These are phyloP conservation scores for Gliomastix tumulicola DNA, from an alignment of 2,329 filamentous ascomycete species.

Conservation along the genomic window DNA sequence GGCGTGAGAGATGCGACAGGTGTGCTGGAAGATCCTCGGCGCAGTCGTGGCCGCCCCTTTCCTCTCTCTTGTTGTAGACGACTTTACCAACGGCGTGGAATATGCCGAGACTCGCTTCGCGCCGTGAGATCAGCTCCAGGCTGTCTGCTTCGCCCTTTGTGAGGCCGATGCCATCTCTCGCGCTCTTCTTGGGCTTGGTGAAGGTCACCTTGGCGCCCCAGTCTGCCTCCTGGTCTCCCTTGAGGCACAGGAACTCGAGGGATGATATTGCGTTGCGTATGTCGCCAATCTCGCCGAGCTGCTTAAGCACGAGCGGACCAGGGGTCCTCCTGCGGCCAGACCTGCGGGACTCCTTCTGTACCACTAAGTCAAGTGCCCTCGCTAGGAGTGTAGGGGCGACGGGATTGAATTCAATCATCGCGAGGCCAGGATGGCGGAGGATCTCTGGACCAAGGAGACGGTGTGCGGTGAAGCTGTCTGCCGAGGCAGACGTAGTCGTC, in stretches of 20 bases:
- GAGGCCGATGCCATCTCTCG: slow-evolving; percentile 49
- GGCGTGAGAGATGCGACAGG: slow-evolving; percentile 49
- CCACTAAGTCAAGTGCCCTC: slow-evolving; percentile 75
- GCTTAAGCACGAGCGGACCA: slow-evolving; percentile 70
- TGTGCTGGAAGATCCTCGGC: slow-evolving; percentile 53
- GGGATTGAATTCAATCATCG: slow-evolving; percentile 84
- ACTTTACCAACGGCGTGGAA: slow-evolving; percentile 96
- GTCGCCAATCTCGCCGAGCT: slow-evolving; percentile 80
- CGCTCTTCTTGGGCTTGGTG: slow-evolving; percentile 57
- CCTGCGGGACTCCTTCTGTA: slow-evolving; percentile 77
- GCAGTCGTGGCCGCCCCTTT: slow-evolving; percentile 33
- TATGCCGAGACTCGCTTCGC: slow-evolving; percentile 85
- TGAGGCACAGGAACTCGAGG: slow-evolving; percentile 84
- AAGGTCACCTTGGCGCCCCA: slow-evolving; percentile 71
- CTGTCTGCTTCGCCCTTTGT: slow-evolving; percentile 76
- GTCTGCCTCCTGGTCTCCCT: slow-evolving; percentile 65
- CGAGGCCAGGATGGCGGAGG: slow-evolving; percentile 69
- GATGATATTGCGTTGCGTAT: slow-evolving; percentile 88
- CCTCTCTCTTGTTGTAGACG: slow-evolving; percentile 87
- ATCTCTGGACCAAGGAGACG: slow-evolving; percentile 83
- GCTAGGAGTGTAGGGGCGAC: slow-evolving; percentile 80
- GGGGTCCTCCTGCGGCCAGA: slow-evolving; percentile 71
- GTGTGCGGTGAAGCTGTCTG: slow-evolving; percentile 90
- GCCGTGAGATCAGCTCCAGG: slow-evolving; percentile 72
- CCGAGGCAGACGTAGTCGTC: slow-evolving; percentile 74